Percentiles rank a stretch among this genome's conserved stretches.
These are phyloP conservation scores for Purshia tridentata DNA, from an alignment of 306 rosid genomes.

Conservation along the genomic window DNA sequence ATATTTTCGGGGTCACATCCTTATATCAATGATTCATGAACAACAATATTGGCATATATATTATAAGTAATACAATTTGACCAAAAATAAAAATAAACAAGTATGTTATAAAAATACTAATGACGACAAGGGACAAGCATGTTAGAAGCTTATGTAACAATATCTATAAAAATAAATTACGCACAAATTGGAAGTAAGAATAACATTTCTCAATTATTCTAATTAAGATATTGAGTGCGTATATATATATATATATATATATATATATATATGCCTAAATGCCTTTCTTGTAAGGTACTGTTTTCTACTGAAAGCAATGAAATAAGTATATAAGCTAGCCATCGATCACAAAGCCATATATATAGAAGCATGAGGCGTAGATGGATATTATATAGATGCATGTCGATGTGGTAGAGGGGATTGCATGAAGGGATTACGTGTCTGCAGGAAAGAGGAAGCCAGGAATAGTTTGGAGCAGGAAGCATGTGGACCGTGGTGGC, in stretches of 20 bases:
- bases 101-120: too few species aligned
- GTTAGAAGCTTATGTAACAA: neutral
- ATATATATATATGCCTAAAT: too few species aligned
- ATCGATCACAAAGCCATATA: too few species aligned
- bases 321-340: too few species aligned
- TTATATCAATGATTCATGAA: neutral
- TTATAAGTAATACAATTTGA: too few species aligned
- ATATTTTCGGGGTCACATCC: neutral
- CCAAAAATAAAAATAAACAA: too few species aligned
- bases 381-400: too few species aligned
- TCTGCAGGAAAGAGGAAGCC: conserved; percentile 3
- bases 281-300: neutral
- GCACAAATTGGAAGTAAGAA: neutral
- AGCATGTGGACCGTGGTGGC: conserved; percentile 34
- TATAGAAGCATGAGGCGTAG: too few species aligned
- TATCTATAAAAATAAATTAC: too few species aligned
- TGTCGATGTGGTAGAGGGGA: neutral
- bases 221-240: neutral
- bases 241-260: too few species aligned
- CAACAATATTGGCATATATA: too few species aligned
- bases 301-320: too few species aligned
- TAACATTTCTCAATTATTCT: neutral
- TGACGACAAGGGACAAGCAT: neutral
- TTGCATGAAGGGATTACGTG: conserved; percentile 35
- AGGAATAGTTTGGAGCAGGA: conserved; percentile 1